These are phyloP conservation scores for Pseudogymnoascus sp. DNA, from an alignment of 2,329 filamentous ascomycete genomes.

Conservation along the genomic window DNA sequence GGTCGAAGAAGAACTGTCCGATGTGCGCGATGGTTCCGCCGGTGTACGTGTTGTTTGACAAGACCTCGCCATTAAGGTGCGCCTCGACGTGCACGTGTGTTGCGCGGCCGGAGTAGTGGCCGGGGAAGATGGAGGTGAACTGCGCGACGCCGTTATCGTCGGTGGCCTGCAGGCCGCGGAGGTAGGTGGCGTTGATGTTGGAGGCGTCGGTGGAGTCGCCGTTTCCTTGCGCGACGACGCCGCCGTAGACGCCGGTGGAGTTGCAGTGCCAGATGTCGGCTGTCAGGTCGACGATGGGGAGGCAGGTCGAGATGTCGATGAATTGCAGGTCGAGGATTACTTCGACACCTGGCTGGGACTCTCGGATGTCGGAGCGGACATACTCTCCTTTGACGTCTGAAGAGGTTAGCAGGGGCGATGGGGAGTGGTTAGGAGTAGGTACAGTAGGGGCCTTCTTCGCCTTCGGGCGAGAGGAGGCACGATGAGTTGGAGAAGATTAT, in stretches of 20 bases:
- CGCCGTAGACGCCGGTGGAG: slow-evolving; percentile 42
- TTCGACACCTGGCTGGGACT: slow-evolving; percentile 32
- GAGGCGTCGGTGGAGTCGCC: slow-evolving; percentile 32
- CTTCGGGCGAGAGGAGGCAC: slow-evolving; percentile 29
- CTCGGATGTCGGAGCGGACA: slow-evolving; percentile 32
- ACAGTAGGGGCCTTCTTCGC: slow-evolving; percentile 32
- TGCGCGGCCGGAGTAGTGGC: slow-evolving; percentile 38
- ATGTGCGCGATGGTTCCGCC: slow-evolving; percentile 48
- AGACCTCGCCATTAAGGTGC: slow-evolving; percentile 33
- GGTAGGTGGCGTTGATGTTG: slow-evolving; percentile 35
- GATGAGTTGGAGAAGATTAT: slow-evolving; percentile 21
- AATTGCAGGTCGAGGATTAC: slow-evolving; percentile 43
- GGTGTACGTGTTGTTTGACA: slow-evolving; percentile 39
- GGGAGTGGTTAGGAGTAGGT: background rate
- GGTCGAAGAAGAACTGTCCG: slow-evolving; percentile 58
- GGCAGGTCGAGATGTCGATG: slow-evolving; percentile 46
- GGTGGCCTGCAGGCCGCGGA: slow-evolving; percentile 36
- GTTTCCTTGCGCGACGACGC: slow-evolving; percentile 36
- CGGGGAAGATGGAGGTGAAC: slow-evolving; percentile 37
- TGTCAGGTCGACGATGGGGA: slow-evolving; percentile 39
- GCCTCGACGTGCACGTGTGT: slow-evolving; percentile 43
- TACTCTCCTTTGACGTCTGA: slow-evolving; percentile 30
- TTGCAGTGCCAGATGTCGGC: slow-evolving; percentile 46
- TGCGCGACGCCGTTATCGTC: slow-evolving; percentile 35
- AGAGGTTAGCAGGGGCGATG: slow-evolving; percentile 17